Percentiles rank a stretch among this genome's conserved stretches.
phyloP scores from a whole-genome alignment of 1,284 basidiomycete genomes.

The Paramarasmius palmivorus region DNA sequence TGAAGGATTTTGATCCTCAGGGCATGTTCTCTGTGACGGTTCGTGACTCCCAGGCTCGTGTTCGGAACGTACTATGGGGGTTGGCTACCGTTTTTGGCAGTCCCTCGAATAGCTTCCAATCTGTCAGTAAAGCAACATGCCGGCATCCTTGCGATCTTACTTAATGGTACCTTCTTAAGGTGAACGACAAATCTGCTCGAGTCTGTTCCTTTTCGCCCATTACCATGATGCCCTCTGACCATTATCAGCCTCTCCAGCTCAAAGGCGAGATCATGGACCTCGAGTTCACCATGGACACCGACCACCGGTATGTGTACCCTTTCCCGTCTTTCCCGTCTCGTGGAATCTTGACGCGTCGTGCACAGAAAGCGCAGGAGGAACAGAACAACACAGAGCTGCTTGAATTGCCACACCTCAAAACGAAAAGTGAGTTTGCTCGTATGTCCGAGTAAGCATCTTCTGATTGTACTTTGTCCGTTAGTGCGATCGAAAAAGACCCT shows the following conservation, averaged over 20 bases:
- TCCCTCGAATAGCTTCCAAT: background rate
- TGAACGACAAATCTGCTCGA: constrained; percentile 10
- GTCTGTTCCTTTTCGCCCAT: constrained; percentile 13
- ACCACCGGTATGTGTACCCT: constrained; percentile 35
- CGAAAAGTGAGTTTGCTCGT: constrained; percentile 65
- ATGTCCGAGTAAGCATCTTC: constrained; percentile 13
- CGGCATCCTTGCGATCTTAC: constrained; percentile 11
- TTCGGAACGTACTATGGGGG: background rate
- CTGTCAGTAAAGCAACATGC: constrained; percentile 9
- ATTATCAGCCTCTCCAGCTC: constrained; percentile 35
- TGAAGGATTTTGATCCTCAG: constrained; percentile 11
- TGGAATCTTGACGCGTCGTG: constrained; percentile 31
- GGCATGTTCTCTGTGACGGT: constrained; percentile 11
- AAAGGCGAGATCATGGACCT: constrained; percentile 54
- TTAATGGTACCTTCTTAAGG: constrained; percentile 8
- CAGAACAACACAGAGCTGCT: constrained; percentile 82
- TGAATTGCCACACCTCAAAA: constrained; percentile 92
- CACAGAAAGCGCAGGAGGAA: constrained; percentile 72
- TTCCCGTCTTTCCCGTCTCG: background rate
- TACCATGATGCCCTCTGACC: constrained; percentile 16
- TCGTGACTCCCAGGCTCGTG: constrained; percentile 1
- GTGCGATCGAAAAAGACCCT: constrained; percentile 85
- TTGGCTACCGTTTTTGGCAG: constrained; percentile 3
- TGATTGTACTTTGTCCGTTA: constrained; percentile 30
- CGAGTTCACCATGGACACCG: constrained; percentile 51